These are phyloP conservation scores for Phaeosphaeriaceae sp. DNA, from an alignment of 2,329 filamentous ascomycete genomes.

Conservation along the genomic window DNA sequence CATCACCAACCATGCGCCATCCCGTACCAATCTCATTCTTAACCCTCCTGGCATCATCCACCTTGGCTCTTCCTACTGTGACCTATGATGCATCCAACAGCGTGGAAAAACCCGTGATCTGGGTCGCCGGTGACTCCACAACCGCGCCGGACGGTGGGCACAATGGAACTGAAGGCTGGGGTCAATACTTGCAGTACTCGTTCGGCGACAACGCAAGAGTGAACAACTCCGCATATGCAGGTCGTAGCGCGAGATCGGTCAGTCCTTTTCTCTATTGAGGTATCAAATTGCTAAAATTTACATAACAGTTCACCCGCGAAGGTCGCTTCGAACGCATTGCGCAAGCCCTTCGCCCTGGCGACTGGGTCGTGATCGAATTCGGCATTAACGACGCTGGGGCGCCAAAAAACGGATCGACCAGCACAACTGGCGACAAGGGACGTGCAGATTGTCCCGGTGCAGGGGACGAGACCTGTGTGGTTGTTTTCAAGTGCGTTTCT, in stretches of 20 bases:
- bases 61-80: too few relatives aligned
- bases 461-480: conserved; percentile 61
- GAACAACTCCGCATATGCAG: conserved; percentile 69
- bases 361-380: too few relatives aligned
- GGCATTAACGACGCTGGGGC: conserved; percentile 59
- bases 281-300: too few relatives aligned
- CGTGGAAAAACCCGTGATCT: too few relatives aligned
- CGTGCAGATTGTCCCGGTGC: conserved; percentile 65
- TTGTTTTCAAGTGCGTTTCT: conserved; percentile 47
- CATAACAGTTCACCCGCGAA: conserved; percentile 46
- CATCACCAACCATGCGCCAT: too few relatives aligned
- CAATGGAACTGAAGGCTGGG: conserved; percentile 60
- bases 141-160: conserved; percentile 59
- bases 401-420: conserved; percentile 58
- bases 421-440: conserved; percentile 63
- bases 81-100: too few relatives aligned
- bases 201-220: conserved; percentile 54
- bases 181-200: conserved; percentile 63
- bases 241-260: conserved; percentile 67
- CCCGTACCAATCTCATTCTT: too few relatives aligned
- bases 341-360: too few relatives aligned
- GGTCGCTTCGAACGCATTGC: too few relatives aligned
- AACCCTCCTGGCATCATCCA: too few relatives aligned
- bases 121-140: conserved; percentile 61
- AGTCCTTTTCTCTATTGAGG: conserved; percentile 29